phyloP scores from a whole-genome alignment of 1,139 yeast genomes.

The Geotrichum macrosporum region DNA sequence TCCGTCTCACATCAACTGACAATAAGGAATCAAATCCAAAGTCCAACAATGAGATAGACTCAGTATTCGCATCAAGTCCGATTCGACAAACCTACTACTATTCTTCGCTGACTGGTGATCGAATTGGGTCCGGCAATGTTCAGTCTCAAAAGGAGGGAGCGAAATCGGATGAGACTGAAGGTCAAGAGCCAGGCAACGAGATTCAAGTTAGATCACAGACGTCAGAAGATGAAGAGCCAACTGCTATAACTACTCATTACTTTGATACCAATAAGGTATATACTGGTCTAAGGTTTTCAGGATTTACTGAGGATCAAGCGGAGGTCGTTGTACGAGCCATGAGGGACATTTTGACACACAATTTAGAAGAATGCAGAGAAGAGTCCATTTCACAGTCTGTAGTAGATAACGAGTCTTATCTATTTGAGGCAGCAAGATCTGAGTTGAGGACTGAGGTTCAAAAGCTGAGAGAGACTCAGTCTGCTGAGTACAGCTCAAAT shows the following conservation, averaged over 20 bases:
- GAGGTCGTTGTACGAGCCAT: slow-evolving; percentile 40
- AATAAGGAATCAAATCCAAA: too few relatives aligned
- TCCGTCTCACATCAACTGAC: too few relatives aligned
- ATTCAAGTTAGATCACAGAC: slow-evolving; percentile 12
- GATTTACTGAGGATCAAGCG: slow-evolving; percentile 42
- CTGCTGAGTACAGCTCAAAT: slow-evolving; percentile 62
- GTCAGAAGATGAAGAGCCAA: slow-evolving; percentile 6
- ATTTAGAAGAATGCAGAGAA: slow-evolving; percentile 54
- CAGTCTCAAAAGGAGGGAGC: background rate
- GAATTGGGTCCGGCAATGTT: background rate
- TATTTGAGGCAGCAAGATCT: slow-evolving; percentile 89
- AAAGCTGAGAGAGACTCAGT: slow-evolving; percentile 64
- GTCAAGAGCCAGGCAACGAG: slow-evolving; percentile 5
- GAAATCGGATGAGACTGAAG: background rate
- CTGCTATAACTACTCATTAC: slow-evolving; percentile 26
- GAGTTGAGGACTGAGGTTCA: slow-evolving; percentile 79
- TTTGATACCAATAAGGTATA: slow-evolving; percentile 43
- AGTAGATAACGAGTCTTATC: slow-evolving; percentile 77
- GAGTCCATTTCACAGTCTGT: slow-evolving; percentile 64
- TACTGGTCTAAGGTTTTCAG: slow-evolving; percentile 37
- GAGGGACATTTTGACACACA: slow-evolving; percentile 36
- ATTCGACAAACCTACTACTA: slow-evolving; percentile 9
- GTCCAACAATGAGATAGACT: too few relatives aligned
- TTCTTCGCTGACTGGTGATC: slow-evolving; percentile 4
- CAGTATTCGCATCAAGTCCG: background rate